Conservation (phyloP, 169 alveolate genomes). For the Toxoplasma gondii region DNA sequence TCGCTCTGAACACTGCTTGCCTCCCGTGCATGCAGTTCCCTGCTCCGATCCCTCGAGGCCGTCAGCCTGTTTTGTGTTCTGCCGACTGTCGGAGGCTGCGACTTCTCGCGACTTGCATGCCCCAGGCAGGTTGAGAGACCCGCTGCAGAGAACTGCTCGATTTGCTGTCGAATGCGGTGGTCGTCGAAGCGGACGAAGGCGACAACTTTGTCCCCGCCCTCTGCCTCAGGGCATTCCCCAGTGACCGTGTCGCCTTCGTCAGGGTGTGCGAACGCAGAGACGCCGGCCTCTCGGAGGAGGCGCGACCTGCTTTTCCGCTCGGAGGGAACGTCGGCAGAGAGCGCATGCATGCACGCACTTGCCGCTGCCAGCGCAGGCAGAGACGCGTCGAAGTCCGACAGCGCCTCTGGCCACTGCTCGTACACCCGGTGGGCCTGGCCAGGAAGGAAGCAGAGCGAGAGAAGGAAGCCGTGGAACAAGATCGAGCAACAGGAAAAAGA, state of each 20-base stretch:
- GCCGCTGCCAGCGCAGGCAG: background rate
- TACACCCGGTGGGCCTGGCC: background rate
- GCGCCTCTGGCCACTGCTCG: background rate
- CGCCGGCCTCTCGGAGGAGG: background rate
- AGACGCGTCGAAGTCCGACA: background rate
- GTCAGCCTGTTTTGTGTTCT: too few species aligned
- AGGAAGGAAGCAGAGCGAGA: background rate
- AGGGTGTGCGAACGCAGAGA: background rate
- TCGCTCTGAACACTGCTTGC: too few species aligned
- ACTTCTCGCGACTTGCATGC: too few species aligned
- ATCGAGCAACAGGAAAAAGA: background rate
- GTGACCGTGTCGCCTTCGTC: background rate
- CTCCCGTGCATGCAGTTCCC: too few species aligned
- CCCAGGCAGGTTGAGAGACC: too few species aligned
- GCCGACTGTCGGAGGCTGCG: too few species aligned
- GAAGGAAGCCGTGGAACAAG: background rate
- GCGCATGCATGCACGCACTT: background rate
- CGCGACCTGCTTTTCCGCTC: background rate
- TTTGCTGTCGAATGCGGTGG: background rate
- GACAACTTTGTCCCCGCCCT: background rate
- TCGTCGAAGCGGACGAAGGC: constrained; percentile 22
- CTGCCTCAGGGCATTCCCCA: background rate
- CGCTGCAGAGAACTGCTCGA: background rate
- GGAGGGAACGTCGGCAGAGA: background rate
- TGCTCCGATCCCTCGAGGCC: background rate